Percentiles rank a stretch among this genome's conserved stretches.
These are phyloP conservation scores for Kitagawia praeruptora DNA, from an alignment of 129 eudicot species.

Conservation along the genomic window DNA sequence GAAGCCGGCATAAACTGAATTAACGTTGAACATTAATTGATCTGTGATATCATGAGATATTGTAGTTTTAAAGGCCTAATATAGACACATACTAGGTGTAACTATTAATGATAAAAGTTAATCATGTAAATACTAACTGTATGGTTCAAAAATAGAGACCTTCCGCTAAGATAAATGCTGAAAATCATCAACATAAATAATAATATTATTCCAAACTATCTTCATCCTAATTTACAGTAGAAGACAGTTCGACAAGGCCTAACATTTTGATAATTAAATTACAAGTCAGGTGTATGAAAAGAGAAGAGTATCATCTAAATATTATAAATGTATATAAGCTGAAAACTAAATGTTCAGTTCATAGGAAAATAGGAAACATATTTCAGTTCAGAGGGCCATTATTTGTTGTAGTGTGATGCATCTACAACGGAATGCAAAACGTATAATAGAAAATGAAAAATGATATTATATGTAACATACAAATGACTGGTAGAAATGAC, in stretches of 20 bases:
- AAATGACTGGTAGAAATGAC: background rate
- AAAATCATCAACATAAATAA: background rate
- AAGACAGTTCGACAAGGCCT: background rate
- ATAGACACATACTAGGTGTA: background rate
- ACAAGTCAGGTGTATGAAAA: background rate
- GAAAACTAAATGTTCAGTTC: background rate
- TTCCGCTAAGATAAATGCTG: background rate
- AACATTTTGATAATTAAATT: background rate
- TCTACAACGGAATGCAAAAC: background rate
- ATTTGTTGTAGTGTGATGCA: background rate
- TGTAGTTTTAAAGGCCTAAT: background rate
- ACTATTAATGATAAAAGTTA: background rate
- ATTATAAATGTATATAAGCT: background rate
- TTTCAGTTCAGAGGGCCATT: background rate
- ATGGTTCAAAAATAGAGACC: background rate
- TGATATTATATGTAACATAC: background rate
- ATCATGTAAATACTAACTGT: background rate
- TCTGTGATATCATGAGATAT: background rate
- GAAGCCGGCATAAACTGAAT: background rate
- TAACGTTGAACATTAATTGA: background rate
- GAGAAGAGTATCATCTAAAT: background rate
- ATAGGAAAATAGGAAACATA: background rate
- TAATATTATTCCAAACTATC: background rate
- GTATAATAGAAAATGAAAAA: background rate
- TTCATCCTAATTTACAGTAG: background rate